These are phyloP conservation scores for Tolypocladium tropicale DNA, from an alignment of 2,329 filamentous ascomycete genomes.

Conservation along the genomic window DNA sequence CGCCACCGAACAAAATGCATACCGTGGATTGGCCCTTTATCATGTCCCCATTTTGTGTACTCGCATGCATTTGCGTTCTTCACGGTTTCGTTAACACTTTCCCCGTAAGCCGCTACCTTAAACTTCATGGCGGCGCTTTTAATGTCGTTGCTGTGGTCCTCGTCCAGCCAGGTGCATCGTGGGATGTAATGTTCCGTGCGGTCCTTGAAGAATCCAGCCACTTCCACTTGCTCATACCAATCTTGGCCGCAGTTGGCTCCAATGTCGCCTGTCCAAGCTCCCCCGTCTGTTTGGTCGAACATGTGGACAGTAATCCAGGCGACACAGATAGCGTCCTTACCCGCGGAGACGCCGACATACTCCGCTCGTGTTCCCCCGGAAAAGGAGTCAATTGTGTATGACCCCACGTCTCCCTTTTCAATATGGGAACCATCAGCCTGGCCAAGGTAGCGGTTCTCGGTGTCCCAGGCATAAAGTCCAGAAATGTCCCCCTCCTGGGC, in stretches of 20 bases:
- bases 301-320: constrained; percentile 4
- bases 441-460: constrained; percentile 2
- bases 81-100: constrained; percentile 1
- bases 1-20: no score
- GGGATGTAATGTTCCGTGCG: constrained; percentile 1
- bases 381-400: constrained; percentile 1
- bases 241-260: constrained; percentile 1
- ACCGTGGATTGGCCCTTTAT: constrained; percentile 4
- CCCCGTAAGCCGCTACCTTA: not conserved
- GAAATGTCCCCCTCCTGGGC: no score
- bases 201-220: constrained; percentile 1
- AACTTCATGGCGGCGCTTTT: constrained; percentile 4
- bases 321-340: constrained; percentile 2
- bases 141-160: constrained; percentile 1
- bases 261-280: constrained; percentile 4
- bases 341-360: constrained; percentile 2
- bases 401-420: not conserved
- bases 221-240: constrained; percentile 2
- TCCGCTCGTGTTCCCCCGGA: constrained; percentile 2
- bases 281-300: constrained; percentile 2
- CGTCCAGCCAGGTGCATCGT: constrained; percentile 4
- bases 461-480: constrained; percentile 3
- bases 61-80: constrained; percentile 1
- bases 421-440: not conserved
- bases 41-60: constrained; percentile 2